phyloP scores from a whole-genome alignment of 495 filamentous ascomycete species.

The Neurospora sp. region DNA sequence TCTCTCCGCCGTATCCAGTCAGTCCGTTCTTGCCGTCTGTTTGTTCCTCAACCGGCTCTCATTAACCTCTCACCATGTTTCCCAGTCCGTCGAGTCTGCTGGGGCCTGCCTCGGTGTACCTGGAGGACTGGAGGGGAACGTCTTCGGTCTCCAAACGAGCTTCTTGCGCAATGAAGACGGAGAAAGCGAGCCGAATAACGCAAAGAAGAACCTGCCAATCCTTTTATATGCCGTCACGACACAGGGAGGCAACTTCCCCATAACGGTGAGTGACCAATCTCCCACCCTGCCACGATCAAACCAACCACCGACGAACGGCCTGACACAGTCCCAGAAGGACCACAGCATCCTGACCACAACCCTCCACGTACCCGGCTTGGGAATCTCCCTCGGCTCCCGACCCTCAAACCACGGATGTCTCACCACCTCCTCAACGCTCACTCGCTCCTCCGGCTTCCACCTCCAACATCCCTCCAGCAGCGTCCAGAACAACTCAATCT shows the following conservation, averaged over 20 bases:
- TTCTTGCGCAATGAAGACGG: background rate
- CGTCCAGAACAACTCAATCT: conserved; percentile 12
- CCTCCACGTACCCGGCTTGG: background rate
- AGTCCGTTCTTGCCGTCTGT: background rate
- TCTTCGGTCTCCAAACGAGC: background rate
- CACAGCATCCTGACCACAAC: background rate
- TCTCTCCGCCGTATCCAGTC: background rate
- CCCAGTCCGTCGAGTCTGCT: background rate
- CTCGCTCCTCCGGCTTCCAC: conserved; percentile 14
- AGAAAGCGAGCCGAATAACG: background rate
- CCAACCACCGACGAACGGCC: background rate
- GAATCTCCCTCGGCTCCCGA: background rate
- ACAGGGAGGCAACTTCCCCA: background rate
- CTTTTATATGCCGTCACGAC: background rate
- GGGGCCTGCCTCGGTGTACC: background rate
- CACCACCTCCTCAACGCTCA: background rate
- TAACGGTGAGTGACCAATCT: background rate
- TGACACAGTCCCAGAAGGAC: background rate
- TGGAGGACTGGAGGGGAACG: background rate
- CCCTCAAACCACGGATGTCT: conserved; percentile 13
- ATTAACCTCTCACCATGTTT: background rate
- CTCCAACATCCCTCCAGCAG: conserved; percentile 13
- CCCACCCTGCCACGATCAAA: accelerated
- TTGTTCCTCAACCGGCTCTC: background rate
- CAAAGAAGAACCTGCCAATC: background rate